Evolutionary conservation across 768 basidiomycete genomes (phyloP).

Genomic region (Phylloporus scabripes): DNA sequence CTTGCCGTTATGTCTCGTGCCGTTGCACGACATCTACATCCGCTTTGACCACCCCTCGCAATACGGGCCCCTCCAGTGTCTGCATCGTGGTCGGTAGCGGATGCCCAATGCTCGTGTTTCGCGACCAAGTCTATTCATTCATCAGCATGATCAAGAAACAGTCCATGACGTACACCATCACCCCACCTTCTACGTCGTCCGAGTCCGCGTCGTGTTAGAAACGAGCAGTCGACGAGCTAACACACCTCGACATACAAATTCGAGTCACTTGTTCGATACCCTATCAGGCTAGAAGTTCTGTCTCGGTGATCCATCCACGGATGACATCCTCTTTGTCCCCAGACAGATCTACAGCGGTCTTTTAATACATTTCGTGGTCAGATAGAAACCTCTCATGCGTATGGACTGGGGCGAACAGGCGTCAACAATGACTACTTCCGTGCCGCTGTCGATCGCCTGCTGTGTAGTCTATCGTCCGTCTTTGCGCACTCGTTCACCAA

Average conservation of each 20-base stretch:
- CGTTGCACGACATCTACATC: no score
- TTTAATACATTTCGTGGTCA: conserved; percentile 89
- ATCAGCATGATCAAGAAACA: no score
- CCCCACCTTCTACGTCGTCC: not conserved
- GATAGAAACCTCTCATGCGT: conserved; percentile 80
- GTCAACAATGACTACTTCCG: conserved; percentile 94
- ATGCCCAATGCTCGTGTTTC: no score
- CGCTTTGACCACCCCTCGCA: no score
- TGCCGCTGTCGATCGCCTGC: conserved; percentile 66
- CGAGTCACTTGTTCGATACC: conserved; percentile 90
- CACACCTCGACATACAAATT: conserved; percentile 90
- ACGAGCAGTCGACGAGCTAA: conserved; percentile 89
- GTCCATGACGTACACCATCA: no score
- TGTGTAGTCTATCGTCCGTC: conserved; percentile 53
- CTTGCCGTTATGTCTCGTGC: no score
- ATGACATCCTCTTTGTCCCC: conserved; percentile 75
- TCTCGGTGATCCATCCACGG: conserved; percentile 80
- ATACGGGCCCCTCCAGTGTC: no score
- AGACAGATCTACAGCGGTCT: conserved; percentile 92
- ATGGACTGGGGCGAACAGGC: conserved; percentile 83
- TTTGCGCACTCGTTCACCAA: no score
- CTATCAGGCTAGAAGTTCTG: conserved; percentile 93
- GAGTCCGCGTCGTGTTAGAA: conserved; percentile 40
- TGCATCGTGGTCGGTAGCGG: no score
- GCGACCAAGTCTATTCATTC: no score